phyloP scores from a whole-genome alignment of 2,329 filamentous ascomycete genomes.

The Microsporum audouinii region DNA sequence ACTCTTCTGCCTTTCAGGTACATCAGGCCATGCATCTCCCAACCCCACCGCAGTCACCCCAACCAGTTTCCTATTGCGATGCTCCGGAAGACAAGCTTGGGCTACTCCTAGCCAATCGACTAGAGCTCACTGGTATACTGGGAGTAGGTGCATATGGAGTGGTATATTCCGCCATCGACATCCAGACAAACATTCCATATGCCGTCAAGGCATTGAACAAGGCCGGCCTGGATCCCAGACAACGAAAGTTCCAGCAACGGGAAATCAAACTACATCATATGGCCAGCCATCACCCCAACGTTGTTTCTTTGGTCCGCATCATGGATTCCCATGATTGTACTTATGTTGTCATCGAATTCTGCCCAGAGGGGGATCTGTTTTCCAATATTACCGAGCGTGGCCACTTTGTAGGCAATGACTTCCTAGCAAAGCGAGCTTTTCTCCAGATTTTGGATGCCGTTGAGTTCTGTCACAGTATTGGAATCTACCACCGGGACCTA shows the following conservation, averaged over 20 bases:
- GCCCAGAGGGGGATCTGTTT: conserved; percentile 92
- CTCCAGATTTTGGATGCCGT: conserved; percentile 95
- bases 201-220: conserved; percentile 97
- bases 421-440: conserved; percentile 74
- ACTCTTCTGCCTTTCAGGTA: neutral
- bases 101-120: conserved; percentile 65
- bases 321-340: conserved; percentile 86
- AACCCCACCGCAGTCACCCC: conserved; percentile 36
- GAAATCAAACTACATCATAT: conserved; percentile 87
- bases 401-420: conserved; percentile 86
- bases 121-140: conserved; percentile 74
- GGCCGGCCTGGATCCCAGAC: conserved; percentile 74
- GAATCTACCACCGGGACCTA: conserved; percentile 93
- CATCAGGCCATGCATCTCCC: conserved; percentile 27
- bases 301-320: conserved; percentile 88
- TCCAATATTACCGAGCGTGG: conserved; percentile 93
- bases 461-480: conserved; percentile 80
- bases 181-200: conserved; percentile 69
- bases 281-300: conserved; percentile 80
- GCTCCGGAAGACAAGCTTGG: conserved; percentile 78
- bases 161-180: conserved; percentile 80
- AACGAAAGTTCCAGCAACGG: conserved; percentile 79
- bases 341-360: conserved; percentile 93
- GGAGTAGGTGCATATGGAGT: conserved; percentile 94
- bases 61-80: conserved; percentile 40